Conservation (phyloP, 345 rosid species). For the Aurinia saxatilis region DNA sequence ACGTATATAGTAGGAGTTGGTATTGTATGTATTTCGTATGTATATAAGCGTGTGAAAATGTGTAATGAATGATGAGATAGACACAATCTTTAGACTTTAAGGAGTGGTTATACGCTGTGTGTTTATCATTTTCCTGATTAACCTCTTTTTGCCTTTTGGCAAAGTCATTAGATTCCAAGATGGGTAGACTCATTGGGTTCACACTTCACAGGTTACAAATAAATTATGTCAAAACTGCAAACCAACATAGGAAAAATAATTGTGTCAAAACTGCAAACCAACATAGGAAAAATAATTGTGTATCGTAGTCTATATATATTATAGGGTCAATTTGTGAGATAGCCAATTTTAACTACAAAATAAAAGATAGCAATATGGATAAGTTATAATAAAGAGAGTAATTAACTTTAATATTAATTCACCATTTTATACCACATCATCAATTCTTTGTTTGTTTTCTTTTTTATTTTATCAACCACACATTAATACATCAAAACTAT, state of each 20-base stretch:
- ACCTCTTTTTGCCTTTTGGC: conserved; percentile 11
- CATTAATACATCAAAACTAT: no score
- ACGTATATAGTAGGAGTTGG: not conserved
- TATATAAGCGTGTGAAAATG: not conserved
- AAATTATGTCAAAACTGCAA: not conserved
- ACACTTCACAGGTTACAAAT: not conserved
- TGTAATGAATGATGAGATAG: conserved; percentile 5
- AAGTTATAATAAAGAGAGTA: no score
- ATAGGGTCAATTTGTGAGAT: no score
- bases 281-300: not conserved
- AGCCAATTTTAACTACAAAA: no score
- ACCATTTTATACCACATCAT: no score
- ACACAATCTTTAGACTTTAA: conserved; percentile 23
- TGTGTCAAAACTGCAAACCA: not conserved
- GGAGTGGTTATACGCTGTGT: conserved; percentile 29
- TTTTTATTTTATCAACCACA: no score
- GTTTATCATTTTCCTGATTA: conserved; percentile 2
- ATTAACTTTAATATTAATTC: no score
- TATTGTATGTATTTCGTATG: not conserved
- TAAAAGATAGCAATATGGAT: no score
- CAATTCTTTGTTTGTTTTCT: no score
- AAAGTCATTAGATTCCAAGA: conserved; percentile 10
- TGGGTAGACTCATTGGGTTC: not conserved
- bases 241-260: no score
- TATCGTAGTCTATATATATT: no score